phyloP scores from a whole-genome alignment of 2,329 filamentous ascomycete species.

The Fonsecaea pedrosoi region DNA sequence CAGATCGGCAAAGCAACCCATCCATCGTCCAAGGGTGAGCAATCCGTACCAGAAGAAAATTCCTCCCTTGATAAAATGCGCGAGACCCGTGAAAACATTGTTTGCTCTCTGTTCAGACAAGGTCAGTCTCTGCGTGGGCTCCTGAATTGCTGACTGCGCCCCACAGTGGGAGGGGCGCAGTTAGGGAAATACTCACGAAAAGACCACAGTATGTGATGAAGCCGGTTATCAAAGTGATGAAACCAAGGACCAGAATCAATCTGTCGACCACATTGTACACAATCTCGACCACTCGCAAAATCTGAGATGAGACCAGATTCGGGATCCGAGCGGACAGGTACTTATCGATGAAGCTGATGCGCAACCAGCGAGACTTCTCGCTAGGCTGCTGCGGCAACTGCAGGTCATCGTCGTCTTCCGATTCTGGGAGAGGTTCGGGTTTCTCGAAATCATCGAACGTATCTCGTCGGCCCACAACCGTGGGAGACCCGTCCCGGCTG shows the following conservation, averaged over 20 bases:
- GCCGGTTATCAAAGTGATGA: conserved; percentile 73
- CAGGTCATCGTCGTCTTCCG: conserved; percentile 55
- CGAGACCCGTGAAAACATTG: conserved; percentile 80
- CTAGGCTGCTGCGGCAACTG: conserved; percentile 45
- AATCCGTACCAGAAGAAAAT: conserved; percentile 95
- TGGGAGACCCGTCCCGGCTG: conserved; percentile 69
- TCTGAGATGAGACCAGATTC: conserved; percentile 43
- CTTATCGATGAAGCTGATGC: conserved; percentile 54
- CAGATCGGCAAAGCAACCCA: conserved; percentile 85
- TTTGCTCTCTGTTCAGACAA: conserved; percentile 49
- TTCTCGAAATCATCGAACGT: conserved; percentile 59
- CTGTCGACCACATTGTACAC: conserved; percentile 75
- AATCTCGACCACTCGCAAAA: conserved; percentile 65
- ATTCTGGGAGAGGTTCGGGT: conserved; percentile 48
- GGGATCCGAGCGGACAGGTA: conserved; percentile 63
- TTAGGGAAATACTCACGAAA: conserved; percentile 68
- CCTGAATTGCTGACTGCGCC: conserved; percentile 2
- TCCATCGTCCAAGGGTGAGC: conserved; percentile 85
- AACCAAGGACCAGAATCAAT: conserved; percentile 77
- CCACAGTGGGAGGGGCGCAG: not conserved
- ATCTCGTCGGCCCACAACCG: conserved; percentile 55
- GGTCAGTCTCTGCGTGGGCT: conserved; percentile 15
- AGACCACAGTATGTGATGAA: conserved; percentile 80
- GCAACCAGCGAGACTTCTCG: conserved; percentile 44
- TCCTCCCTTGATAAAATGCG: conserved; percentile 92